phyloP scores from a whole-genome alignment of 2,329 filamentous ascomycete genomes.

The Ramichloridium luteum region DNA sequence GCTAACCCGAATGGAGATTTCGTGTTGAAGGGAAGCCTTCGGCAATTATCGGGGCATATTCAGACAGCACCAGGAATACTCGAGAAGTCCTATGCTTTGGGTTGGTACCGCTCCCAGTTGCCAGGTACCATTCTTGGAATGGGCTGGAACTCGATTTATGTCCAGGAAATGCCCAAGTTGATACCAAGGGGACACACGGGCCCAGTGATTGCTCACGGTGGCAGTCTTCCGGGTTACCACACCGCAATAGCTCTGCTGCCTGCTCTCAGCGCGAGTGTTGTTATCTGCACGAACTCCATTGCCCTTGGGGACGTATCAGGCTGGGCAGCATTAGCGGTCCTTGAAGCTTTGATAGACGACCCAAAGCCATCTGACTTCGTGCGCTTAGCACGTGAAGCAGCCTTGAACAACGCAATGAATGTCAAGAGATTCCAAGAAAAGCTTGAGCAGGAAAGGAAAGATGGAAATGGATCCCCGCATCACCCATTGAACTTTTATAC shows the following conservation, averaged over 20 bases:
- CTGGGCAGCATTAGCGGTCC: not conserved
- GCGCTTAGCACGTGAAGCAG: not conserved
- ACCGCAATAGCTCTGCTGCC: not conserved
- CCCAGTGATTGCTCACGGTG: not conserved
- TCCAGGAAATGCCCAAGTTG: not conserved
- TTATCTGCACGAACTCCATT: not conserved
- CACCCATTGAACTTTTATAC: no score
- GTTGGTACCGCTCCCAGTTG: not conserved
- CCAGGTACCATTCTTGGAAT: not conserved
- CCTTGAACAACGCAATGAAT: not conserved
- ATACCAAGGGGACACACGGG: not conserved
- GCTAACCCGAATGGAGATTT: not conserved
- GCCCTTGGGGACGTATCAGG: not conserved
- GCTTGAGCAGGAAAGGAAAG: not conserved
- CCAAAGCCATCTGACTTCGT: not conserved
- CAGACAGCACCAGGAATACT: not conserved
- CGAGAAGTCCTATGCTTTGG: conserved; percentile 1
- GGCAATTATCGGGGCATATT: no score
- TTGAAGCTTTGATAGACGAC: not conserved
- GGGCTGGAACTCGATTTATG: not conserved
- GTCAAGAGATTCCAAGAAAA: not conserved
- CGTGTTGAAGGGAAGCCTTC: no score
- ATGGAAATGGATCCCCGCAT: not conserved
- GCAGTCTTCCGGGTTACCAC: not conserved
- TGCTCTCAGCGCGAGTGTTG: not conserved